Evolutionary conservation across 805 yeast species (phyloP).

Genomic region (Kregervanrija pseudodelftensis): DNA sequence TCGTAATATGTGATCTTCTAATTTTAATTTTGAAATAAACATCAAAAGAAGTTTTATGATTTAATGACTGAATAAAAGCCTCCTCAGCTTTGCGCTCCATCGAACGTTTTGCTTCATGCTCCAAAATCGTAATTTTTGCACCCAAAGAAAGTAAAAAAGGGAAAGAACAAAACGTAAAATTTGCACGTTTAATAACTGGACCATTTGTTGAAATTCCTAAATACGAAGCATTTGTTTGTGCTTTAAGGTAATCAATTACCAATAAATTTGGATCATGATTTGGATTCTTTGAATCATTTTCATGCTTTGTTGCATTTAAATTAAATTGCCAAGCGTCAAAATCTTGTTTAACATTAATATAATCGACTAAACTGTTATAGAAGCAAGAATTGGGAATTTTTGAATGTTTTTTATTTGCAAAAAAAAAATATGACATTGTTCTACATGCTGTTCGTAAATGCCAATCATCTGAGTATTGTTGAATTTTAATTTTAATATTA

Average conservation of each 20-base stretch:
- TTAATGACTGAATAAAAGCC: constrained; percentile 73
- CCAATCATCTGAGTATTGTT: constrained; percentile 77
- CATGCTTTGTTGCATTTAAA: constrained; percentile 18
- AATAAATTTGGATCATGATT: constrained; percentile 26
- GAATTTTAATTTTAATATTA: constrained; percentile 36
- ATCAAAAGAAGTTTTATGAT: constrained; percentile 52
- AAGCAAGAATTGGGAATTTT: constrained; percentile 39
- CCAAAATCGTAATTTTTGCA: constrained; percentile 71
- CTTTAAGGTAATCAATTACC: constrained; percentile 40
- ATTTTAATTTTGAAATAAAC: constrained; percentile 65
- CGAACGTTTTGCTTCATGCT: constrained; percentile 69
- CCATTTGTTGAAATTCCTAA: constrained; percentile 30
- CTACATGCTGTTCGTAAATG: constrained; percentile 62
- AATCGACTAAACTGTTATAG: constrained; percentile 80
- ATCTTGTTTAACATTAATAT: constrained; percentile 67
- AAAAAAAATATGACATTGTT: constrained; percentile 46
- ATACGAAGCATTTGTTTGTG: constrained; percentile 21
- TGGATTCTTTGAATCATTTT: constrained; percentile 4
- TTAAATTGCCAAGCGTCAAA: constrained; percentile 75
- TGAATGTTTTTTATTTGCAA: constrained; percentile 38
- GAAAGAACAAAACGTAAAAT: constrained; percentile 66
- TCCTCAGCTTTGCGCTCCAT: constrained; percentile 89
- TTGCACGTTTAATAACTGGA: constrained; percentile 14
- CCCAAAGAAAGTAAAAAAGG: constrained; percentile 82
- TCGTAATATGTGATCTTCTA: constrained; percentile 57